Evolutionary conservation across 2,329 filamentous ascomycete species (phyloP), one percentile per base, ranked within the genome.

Genomic region (Fusarium praegraminearum): DNA sequence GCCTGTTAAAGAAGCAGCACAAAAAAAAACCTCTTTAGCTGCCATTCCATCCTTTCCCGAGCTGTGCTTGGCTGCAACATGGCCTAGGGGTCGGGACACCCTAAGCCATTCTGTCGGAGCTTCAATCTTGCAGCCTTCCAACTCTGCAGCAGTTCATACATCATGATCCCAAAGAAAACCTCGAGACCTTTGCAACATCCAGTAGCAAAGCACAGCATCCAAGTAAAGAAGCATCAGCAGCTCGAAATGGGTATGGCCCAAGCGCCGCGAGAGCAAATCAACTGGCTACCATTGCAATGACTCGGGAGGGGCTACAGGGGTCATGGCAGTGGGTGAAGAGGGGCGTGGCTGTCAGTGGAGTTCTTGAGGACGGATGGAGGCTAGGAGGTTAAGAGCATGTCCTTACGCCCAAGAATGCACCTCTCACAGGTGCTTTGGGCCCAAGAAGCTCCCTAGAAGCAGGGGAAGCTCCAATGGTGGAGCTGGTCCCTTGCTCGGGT

Each of bases 281-380:
- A 75, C 73, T 75, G 70, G 73, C 64, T 73, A 70, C 71, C 68
- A 74, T 72, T 74, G 73, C 73, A 75, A 75, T 75, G 73, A 75
- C 73, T 75, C 73, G 73, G 62, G 70, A 72, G 65, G 70, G 72
- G 69, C 66, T 65, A 62, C 63, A 67, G 68, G 72, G 73, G 69
- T 71, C 61, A 60, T 67, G 62, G 49, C 57, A 67, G 62, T 47
- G 57, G 59, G 13, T 65, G 65, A 71, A 62, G 71, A 67, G 69
- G 51, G 62, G 61, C 59, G 71, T 74, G 58, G 62, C 59, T 57
- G 54, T 50, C 43, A 60, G 70, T 73, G 67, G 65, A 68, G 66
- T 49, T 63, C 50, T 55, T 52, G 59, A 68, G 58, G 64, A 68
- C 64, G 62, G 65, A 72, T 68, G 67, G 62, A 69, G 65, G 56